These are phyloP conservation scores for Aspergillus cavernicola DNA, from an alignment of 495 filamentous ascomycete genomes.

Conservation along the genomic window DNA sequence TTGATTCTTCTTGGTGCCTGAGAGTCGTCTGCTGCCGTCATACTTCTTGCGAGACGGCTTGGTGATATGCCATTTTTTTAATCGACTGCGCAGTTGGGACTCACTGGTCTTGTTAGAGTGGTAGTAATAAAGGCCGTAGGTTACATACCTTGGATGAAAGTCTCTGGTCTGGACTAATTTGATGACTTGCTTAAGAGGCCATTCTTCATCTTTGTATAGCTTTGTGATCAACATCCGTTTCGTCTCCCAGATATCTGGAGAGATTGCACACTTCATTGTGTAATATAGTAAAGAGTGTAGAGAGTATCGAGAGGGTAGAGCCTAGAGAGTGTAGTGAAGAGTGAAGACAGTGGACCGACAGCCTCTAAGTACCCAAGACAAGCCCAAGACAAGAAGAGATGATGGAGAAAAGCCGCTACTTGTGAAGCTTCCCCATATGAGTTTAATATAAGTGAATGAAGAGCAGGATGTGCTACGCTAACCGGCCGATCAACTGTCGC, in stretches of 20 bases:
- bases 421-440: background rate
- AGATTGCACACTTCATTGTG: slow-evolving; percentile 13
- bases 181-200: slow-evolving; percentile 19
- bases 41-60: slow-evolving; percentile 17
- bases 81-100: slow-evolving; percentile 8
- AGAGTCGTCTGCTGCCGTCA: background rate
- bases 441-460: background rate
- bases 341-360: background rate
- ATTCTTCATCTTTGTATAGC: slow-evolving; percentile 17
- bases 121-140: background rate
- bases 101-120: slow-evolving; percentile 5
- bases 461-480: background rate
- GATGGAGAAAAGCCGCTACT: background rate
- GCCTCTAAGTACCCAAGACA: no score
- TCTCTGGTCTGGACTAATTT: slow-evolving; percentile 8
- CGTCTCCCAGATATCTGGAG: slow-evolving; percentile 15
- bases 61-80: slow-evolving; percentile 20
- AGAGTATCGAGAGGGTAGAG: no score
- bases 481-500: slow-evolving; percentile 5
- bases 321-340: background rate
- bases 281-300: background rate
- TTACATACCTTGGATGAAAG: slow-evolving; percentile 12
- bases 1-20: slow-evolving; percentile 4
- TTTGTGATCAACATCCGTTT: slow-evolving; percentile 12
- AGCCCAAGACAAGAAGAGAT: background rate